phyloP scores from a whole-genome alignment of 2,329 filamentous ascomycete species.

The Fusarium sp. region DNA sequence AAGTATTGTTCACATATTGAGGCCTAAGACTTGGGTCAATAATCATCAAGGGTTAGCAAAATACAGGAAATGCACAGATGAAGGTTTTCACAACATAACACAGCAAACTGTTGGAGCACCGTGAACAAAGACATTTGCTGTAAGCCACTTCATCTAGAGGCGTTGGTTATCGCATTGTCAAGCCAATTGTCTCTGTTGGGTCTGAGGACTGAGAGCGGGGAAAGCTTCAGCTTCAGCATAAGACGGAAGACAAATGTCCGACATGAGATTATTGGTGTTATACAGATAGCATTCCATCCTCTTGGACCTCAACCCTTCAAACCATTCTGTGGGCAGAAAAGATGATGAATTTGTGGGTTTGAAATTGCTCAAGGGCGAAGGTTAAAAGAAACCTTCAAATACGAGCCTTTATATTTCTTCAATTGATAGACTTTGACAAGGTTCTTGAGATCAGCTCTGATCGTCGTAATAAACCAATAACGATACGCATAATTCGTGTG shows the following conservation, averaged over 20 bases:
- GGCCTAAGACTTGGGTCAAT: background rate
- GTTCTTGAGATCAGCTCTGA: slow-evolving; percentile 1
- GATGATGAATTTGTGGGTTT: background rate
- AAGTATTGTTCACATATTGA: slow-evolving; percentile 8
- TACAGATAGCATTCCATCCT: background rate
- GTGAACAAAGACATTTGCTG: slow-evolving; percentile 20
- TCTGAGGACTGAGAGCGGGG: slow-evolving; percentile 5
- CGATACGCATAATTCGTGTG: slow-evolving; percentile 13
- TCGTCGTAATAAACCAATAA: slow-evolving; percentile 22
- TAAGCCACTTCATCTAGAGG: slow-evolving; percentile 30
- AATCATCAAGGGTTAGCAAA: background rate
- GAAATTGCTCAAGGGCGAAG: background rate
- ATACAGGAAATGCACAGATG: background rate
- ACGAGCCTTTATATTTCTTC: background rate
- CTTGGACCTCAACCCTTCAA: background rate
- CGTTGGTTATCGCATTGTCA: background rate
- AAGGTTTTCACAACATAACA: slow-evolving; percentile 9
- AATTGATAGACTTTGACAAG: background rate
- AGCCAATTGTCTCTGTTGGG: slow-evolving; percentile 11
- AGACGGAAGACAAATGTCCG: background rate
- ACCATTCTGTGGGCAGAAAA: background rate
- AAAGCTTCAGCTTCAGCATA: slow-evolving; percentile 7
- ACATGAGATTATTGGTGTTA: background rate
- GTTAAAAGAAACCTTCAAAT: background rate
- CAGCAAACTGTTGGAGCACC: background rate